A percentile compares a stretch with the other conserved stretches of the same genome.
phyloP scores from a whole-genome alignment of 805 yeast species.

The Dipodascopsis uninucleata region DNA sequence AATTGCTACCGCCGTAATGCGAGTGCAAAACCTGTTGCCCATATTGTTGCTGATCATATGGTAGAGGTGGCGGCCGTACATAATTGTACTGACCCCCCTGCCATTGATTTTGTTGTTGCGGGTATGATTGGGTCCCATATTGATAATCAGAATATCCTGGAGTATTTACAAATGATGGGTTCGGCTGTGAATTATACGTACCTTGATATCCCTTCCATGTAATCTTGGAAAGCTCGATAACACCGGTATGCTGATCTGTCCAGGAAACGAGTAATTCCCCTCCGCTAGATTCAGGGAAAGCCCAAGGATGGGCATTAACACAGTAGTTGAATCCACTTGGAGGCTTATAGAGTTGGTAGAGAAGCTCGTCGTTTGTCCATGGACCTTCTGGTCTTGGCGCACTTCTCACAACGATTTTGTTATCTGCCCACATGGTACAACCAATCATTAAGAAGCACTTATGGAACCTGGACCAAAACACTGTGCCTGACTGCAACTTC shows the following conservation, averaged over 20 bases:
- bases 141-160: too few relatives aligned
- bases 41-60: constrained; percentile 15
- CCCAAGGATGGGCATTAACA: constrained; percentile 28
- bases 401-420: constrained; percentile 24
- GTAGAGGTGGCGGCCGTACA: constrained; percentile 12
- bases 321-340: constrained; percentile 23
- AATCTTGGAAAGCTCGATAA: constrained; percentile 20
- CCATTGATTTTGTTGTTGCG: constrained; percentile 23
- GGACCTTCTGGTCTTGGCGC: constrained; percentile 27
- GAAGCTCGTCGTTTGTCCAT: constrained; percentile 19
- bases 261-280: constrained; percentile 24
- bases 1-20: too few relatives aligned
- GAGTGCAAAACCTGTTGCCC: constrained; percentile 3
- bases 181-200: too few relatives aligned
- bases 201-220: constrained; percentile 26
- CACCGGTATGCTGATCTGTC: constrained; percentile 26
- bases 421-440: constrained; percentile 26
- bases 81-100: constrained; percentile 20
- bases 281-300: constrained; percentile 24
- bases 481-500: constrained; percentile 26
- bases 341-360: constrained; percentile 21
- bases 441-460: constrained; percentile 22
- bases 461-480: constrained; percentile 22
- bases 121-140: constrained; percentile 28
- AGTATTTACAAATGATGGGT: too few relatives aligned